phyloP scores from a whole-genome alignment of 1,139 yeast genomes.

The Candida pseudoviswanathii region DNA sequence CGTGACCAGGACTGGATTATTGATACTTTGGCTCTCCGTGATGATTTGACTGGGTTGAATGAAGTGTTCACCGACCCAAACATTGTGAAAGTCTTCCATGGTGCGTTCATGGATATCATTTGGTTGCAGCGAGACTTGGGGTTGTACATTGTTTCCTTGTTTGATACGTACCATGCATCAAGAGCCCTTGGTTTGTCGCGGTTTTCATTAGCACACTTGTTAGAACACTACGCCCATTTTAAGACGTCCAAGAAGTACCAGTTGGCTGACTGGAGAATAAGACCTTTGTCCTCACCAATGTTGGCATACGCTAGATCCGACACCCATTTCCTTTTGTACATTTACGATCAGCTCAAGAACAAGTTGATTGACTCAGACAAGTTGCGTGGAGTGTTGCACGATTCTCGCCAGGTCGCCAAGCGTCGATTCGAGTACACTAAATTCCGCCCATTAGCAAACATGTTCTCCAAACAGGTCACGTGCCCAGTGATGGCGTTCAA shows the following conservation, averaged over 20 bases:
- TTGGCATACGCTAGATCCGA: constrained; percentile 89
- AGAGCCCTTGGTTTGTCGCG: constrained; percentile 75
- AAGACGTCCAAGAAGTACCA: constrained; percentile 94
- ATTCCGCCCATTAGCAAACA: constrained; percentile 49
- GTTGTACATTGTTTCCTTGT: constrained; percentile 80
- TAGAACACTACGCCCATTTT: constrained; percentile 80
- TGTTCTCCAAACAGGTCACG: constrained; percentile 35
- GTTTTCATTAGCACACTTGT: constrained; percentile 79
- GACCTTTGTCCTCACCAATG: constrained; percentile 84
- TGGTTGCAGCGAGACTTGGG: constrained; percentile 98
- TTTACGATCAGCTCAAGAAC: constrained; percentile 75
- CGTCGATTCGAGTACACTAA: constrained; percentile 78
- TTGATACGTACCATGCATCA: constrained; percentile 93
- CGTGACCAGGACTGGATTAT: constrained; percentile 81
- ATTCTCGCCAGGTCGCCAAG: constrained; percentile 79
- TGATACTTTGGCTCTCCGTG: constrained; percentile 75
- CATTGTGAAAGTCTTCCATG: constrained; percentile 88
- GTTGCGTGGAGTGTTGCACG: constrained; percentile 58
- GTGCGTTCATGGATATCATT: constrained; percentile 94
- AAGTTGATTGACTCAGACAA: constrained; percentile 49
- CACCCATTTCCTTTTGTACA: constrained; percentile 84
- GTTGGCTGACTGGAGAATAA: constrained; percentile 92
- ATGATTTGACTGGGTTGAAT: constrained; percentile 69
- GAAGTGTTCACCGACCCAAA: constrained; percentile 76
- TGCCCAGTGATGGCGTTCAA: constrained; percentile 52